phyloP scores from a whole-genome alignment of 345 rosid species.

The Eucalyptus pumila region DNA sequence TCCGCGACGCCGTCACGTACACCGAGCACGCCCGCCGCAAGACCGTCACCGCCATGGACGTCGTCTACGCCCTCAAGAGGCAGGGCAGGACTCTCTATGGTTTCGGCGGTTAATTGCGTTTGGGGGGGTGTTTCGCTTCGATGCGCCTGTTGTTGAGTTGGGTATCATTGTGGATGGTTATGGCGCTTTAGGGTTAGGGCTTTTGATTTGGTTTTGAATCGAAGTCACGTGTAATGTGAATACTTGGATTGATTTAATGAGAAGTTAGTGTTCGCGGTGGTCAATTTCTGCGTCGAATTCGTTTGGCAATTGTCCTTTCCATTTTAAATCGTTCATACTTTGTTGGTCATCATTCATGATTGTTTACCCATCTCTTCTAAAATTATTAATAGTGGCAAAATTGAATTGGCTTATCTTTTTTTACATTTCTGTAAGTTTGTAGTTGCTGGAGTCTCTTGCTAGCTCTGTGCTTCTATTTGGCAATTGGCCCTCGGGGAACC shows the following conservation, averaged over 20 bases:
- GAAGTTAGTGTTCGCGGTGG: neutral
- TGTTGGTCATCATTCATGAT: neutral
- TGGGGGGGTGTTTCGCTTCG: neutral
- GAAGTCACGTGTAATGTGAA: neutral
- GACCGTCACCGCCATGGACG: slow-evolving; percentile 5
- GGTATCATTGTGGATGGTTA: neutral
- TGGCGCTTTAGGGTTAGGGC: neutral
- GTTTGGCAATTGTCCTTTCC: neutral
- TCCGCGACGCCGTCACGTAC: slow-evolving; percentile 2
- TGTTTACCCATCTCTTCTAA: neutral
- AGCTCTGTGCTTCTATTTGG: neutral
- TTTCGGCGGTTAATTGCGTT: neutral
- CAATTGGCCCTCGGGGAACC: neutral
- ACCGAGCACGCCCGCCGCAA: slow-evolving; percentile 1
- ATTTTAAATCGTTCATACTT: neutral
- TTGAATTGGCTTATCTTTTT: neutral
- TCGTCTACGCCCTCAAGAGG: slow-evolving; percentile 4
- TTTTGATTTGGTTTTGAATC: neutral
- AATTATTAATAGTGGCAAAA: neutral
- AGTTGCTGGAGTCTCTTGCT: neutral
- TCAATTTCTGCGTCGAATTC: neutral
- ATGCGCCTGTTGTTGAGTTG: neutral
- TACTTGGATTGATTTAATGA: neutral
- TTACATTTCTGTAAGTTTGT: neutral
- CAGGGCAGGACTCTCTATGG: slow-evolving; percentile 5